Conservation (phyloP, 1,284 basidiomycete genomes). For the Cryptococcus sp. region DNA sequence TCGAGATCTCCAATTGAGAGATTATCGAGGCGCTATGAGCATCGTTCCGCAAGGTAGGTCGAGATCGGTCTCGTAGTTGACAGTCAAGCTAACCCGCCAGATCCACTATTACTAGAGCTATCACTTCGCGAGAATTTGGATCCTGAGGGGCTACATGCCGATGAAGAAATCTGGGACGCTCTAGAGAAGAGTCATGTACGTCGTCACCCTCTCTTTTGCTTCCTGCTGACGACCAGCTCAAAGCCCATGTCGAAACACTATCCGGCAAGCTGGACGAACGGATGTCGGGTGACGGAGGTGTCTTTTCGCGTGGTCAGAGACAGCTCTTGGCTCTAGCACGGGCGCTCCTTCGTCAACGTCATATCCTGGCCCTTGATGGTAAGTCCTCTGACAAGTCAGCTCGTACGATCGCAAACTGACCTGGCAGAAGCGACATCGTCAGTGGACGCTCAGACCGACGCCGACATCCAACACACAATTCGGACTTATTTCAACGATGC, state of each 20-base stretch:
- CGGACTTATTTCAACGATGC: constrained; percentile 33
- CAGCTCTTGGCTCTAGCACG: constrained; percentile 69
- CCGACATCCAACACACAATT: constrained; percentile 42
- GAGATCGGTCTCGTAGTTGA: not conserved
- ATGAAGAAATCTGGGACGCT: constrained; percentile 54
- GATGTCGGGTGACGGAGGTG: constrained; percentile 46
- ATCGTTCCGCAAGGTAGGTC: constrained; percentile 52
- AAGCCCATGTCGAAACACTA: constrained; percentile 12
- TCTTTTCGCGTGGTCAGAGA: constrained; percentile 69
- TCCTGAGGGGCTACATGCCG: constrained; percentile 55
- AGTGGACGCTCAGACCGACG: constrained; percentile 41
- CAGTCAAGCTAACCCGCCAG: constrained; percentile 1
- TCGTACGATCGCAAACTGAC: constrained; percentile 44
- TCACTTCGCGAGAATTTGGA: constrained; percentile 32
- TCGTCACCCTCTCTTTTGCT: not conserved
- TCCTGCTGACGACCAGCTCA: constrained; percentile 5
- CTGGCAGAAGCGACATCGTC: constrained; percentile 50
- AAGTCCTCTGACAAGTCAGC: constrained; percentile 48
- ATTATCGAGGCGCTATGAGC: constrained; percentile 48
- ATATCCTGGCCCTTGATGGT: constrained; percentile 53
- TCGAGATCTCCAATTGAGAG: constrained; percentile 17
- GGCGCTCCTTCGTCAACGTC: constrained; percentile 58
- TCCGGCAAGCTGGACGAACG: constrained; percentile 37
- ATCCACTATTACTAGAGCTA: constrained; percentile 21
- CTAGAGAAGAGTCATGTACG: constrained; percentile 31